Conservation (phyloP, 352 stramenopile genomes). For the Phytophthora cactorum region DNA sequence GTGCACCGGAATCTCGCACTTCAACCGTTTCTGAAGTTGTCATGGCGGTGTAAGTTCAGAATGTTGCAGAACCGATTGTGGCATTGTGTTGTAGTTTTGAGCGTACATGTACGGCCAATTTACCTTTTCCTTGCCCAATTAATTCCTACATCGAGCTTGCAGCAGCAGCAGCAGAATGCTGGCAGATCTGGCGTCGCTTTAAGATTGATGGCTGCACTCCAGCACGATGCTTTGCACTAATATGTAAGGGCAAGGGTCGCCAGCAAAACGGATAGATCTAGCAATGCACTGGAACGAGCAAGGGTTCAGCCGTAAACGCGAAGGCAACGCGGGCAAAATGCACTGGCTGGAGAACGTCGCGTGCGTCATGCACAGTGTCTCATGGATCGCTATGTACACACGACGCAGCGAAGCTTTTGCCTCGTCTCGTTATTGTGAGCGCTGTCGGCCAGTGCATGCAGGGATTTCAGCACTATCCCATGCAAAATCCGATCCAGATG, state of each 20-base stretch:
- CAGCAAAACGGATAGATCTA: slow-evolving; percentile 21
- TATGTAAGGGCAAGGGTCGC: background rate
- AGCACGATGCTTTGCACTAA: background rate
- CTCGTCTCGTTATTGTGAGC: slow-evolving; percentile 23
- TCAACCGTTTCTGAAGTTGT: slow-evolving; percentile 1
- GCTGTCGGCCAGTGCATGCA: slow-evolving; percentile 8
- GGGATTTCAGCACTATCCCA: slow-evolving; percentile 10
- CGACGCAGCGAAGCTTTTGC: slow-evolving; percentile 15
- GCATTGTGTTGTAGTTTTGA: background rate
- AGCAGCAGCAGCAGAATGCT: background rate
- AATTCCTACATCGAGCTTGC: background rate
- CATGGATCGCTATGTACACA: slow-evolving; percentile 8
- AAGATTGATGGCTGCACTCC: background rate
- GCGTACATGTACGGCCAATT: no score
- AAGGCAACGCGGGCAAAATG: background rate
- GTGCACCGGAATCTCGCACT: slow-evolving; percentile 3
- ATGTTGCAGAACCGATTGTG: background rate
- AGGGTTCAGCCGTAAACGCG: slow-evolving; percentile 8
- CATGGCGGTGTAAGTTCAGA: background rate
- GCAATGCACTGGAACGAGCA: slow-evolving; percentile 8
- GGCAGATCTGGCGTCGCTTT: background rate
- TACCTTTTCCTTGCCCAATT: no score
- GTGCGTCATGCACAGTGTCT: slow-evolving; percentile 21
- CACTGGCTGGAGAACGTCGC: slow-evolving; percentile 5
- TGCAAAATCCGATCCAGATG: slow-evolving; percentile 21